Conservation (phyloP, 1,284 basidiomycete genomes). For the Fomitopsis palustris region DNA sequence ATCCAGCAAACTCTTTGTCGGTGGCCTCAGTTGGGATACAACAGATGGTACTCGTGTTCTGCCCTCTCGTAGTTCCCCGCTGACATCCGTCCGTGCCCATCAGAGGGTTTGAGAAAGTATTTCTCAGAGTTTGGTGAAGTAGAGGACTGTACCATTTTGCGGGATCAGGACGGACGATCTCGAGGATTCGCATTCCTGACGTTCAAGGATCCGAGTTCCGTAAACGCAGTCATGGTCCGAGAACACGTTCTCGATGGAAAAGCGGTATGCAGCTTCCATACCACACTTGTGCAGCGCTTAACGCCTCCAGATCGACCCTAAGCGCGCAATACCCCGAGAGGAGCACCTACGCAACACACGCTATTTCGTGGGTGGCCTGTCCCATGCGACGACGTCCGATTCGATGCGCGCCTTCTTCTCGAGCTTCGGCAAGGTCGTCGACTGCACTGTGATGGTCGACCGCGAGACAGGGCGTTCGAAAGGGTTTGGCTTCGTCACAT, state of each 20-base stretch:
- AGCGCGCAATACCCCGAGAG: slow-evolving; percentile 89
- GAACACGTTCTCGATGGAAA: slow-evolving; percentile 93
- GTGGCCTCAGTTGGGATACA: slow-evolving; percentile 96
- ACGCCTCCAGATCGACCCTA: slow-evolving; percentile 81
- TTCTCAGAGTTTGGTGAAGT: slow-evolving; percentile 76
- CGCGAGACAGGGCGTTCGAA: slow-evolving; percentile 87
- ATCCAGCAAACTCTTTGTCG: slow-evolving; percentile 94
- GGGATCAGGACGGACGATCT: slow-evolving; percentile 84
- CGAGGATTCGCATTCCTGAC: slow-evolving; percentile 94
- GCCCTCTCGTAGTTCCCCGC: slow-evolving; percentile 3
- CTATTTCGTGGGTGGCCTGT: slow-evolving; percentile 88
- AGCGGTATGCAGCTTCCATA: slow-evolving; percentile 19
- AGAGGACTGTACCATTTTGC: slow-evolving; percentile 91
- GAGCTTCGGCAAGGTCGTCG: slow-evolving; percentile 79
- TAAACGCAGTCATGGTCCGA: slow-evolving; percentile 75
- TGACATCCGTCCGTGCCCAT: slow-evolving; percentile 21
- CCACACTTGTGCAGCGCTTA: background rate
- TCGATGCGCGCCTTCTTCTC: slow-evolving; percentile 79
- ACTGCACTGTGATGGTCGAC: slow-evolving; percentile 94
- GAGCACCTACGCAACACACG: slow-evolving; percentile 81
- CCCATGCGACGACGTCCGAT: slow-evolving; percentile 76
- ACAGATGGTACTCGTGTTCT: slow-evolving; percentile 73
- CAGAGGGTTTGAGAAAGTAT: slow-evolving; percentile 67
- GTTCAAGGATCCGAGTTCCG: slow-evolving; percentile 77
- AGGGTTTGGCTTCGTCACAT: slow-evolving; percentile 93